phyloP scores from a whole-genome alignment of 805 yeast genomes.

The Yarrowia alimentaria region DNA sequence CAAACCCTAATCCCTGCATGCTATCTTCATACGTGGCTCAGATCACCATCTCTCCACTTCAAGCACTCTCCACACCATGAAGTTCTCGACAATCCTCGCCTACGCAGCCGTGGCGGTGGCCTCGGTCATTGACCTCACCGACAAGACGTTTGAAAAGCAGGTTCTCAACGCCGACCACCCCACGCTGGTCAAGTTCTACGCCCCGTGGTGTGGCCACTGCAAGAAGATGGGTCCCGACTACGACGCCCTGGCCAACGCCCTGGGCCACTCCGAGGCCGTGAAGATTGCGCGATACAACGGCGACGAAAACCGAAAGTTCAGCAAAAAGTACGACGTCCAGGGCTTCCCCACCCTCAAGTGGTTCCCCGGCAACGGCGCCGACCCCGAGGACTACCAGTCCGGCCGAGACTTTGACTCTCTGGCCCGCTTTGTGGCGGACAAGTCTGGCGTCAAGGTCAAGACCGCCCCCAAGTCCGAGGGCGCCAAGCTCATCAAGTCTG shows the following conservation, averaged over 20 bases:
- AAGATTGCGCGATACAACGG: constrained; percentile 60
- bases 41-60: neutral
- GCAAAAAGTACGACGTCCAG: constrained; percentile 50
- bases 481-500: constrained; percentile 23
- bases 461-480: constrained; percentile 29
- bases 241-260: constrained; percentile 74
- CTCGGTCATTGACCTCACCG: constrained; percentile 39
- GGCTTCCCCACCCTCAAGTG: constrained; percentile 67
- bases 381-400: constrained; percentile 52
- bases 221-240: constrained; percentile 80
- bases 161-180: constrained; percentile 59
- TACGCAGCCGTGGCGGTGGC: constrained; percentile 19
- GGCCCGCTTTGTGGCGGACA: constrained; percentile 47
- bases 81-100: neutral
- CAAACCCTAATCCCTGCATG: no score
- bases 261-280: constrained; percentile 48
- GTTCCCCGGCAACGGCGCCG: constrained; percentile 54
- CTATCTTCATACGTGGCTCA: no score
- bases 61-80: neutral
- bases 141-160: constrained; percentile 61
- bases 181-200: constrained; percentile 65
- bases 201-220: constrained; percentile 95
- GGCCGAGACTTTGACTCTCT: constrained; percentile 51
- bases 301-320: constrained; percentile 53
- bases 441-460: constrained; percentile 40